phyloP scores from a whole-genome alignment of 139 green algal genomes.

The Tetradesmus obliquus region DNA sequence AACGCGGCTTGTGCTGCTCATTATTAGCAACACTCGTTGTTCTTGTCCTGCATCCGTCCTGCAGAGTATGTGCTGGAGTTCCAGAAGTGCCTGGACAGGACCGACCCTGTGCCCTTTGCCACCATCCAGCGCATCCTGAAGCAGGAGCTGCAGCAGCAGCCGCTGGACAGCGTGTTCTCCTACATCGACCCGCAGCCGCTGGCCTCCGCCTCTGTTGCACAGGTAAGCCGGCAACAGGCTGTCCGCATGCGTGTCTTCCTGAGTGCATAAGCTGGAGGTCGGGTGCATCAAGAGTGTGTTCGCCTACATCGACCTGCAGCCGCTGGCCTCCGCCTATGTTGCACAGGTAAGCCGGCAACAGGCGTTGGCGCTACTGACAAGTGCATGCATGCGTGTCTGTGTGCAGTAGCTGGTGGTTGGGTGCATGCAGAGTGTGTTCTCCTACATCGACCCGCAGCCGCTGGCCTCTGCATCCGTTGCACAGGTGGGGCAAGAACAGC shows the following conservation, averaged over 20 bases:
- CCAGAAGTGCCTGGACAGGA: constrained; percentile 96
- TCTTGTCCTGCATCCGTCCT: constrained; percentile 48
- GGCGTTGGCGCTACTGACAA: too few relatives aligned
- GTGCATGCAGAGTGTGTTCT: constrained; percentile 77
- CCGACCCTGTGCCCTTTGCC: constrained; percentile 83
- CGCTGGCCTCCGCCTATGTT: constrained; percentile 93
- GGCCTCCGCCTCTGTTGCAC: constrained; percentile 93
- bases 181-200: constrained; percentile 87
- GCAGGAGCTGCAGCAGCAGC: constrained; percentile 72
- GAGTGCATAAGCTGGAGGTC: too few relatives aligned
- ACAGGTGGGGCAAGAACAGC: constrained; percentile 55
- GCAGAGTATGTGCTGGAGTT: constrained; percentile 97
- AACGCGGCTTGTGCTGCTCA: too few relatives aligned
- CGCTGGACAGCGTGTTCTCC: constrained; percentile 84
- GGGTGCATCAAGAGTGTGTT: constrained; percentile 77
- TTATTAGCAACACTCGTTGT: background rate
- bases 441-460: constrained; percentile 82
- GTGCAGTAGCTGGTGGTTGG: too few relatives aligned
- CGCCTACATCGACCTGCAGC: constrained; percentile 80
- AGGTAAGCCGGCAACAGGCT: background rate
- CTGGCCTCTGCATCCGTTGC: constrained; percentile 94
- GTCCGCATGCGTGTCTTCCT: too few relatives aligned
- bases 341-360: constrained; percentile 61
- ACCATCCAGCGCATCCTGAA: constrained; percentile 79
- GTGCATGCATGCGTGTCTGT: too few relatives aligned